Conservation (phyloP, 2,329 filamentous ascomycete genomes). For the Fusarium virguliforme region DNA sequence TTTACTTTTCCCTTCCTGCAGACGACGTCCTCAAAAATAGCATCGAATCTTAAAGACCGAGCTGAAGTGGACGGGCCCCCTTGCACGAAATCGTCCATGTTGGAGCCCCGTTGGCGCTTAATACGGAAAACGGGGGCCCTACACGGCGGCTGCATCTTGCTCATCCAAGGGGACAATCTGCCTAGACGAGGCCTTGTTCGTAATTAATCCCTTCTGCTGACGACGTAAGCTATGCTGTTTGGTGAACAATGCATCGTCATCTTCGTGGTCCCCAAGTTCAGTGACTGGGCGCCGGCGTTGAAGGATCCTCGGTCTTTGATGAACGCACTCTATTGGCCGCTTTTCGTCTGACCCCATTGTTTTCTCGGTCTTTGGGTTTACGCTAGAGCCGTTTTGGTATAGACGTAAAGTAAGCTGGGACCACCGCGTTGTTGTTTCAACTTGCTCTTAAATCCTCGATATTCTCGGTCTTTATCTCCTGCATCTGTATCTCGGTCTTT, state of each 20-base stretch:
- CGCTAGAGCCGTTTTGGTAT: background rate
- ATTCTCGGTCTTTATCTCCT: conserved; percentile 2
- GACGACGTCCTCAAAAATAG: background rate
- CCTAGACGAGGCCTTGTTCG: too few species aligned
- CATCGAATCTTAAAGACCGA: background rate
- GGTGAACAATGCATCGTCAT: too few species aligned
- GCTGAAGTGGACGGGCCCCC: background rate
- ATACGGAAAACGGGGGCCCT: too few species aligned
- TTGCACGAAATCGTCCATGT: background rate
- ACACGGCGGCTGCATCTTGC: too few species aligned
- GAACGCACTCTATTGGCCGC: background rate
- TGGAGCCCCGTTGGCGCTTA: too few species aligned
- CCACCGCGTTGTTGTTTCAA: background rate
- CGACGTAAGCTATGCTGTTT: too few species aligned
- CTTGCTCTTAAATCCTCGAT: background rate
- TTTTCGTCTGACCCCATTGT: background rate
- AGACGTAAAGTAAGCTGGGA: background rate
- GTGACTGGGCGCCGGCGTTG: too few species aligned
- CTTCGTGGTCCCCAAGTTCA: too few species aligned
- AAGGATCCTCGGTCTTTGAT: background rate
- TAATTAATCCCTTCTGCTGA: too few species aligned
- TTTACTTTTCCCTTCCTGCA: background rate
- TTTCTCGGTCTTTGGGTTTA: conserved; percentile 13
- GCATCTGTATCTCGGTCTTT: background rate
- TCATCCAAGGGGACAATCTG: too few species aligned